Base-by-base conservation (phyloP, 139 green algal species). In the Chlorella sp. region DNA sequence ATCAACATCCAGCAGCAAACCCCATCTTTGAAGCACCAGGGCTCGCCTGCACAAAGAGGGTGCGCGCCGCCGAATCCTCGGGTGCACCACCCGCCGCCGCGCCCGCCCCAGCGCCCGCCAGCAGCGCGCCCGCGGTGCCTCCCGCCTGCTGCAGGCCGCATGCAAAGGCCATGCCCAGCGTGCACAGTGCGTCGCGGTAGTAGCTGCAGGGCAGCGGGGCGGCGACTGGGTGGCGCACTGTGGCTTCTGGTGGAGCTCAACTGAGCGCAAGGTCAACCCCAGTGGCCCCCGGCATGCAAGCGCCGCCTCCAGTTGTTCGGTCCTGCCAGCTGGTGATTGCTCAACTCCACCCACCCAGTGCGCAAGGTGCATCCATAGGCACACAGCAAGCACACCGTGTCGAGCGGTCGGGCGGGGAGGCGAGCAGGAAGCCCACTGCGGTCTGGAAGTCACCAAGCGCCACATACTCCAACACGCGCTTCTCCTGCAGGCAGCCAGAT, bases 391-490 rank as follows among this genome's bases (percentile, higher is more conserved):
- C 51, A 4, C 51, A 60, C 79, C 91, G 86, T 3, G 89, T 87
- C 23, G 78, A 91, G 34, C 79, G 79, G 69, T 95, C 94, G 1
- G 94, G 94, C 9, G 85, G 86, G 25, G 87, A 91, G 32, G 92
- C 87, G 73, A 98, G 89, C 80, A 98, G 90, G 80, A 97, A 95
- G 17, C 92, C 94, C 17, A 98, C 95, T 9, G 94, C 95, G 17
- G 94, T 94, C 74, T 94, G 87, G 36, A 93, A 92, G 86, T 98
- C 95, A 2, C 95, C 95, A n/a, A 95, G 67, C 3, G 74, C 80
- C 32, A 95, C 82, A 55, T 91, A 91, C 80, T 94, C 89, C 21
- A 95, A 74, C 74, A 94, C 81, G 0, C 87, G 80, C 62, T 86
- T 86, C 51, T 95, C 92, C 86, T 93, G 88, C 68, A 88, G 12